Conservation (phyloP, 768 basidiomycete genomes). For the Mycena latifolia region DNA sequence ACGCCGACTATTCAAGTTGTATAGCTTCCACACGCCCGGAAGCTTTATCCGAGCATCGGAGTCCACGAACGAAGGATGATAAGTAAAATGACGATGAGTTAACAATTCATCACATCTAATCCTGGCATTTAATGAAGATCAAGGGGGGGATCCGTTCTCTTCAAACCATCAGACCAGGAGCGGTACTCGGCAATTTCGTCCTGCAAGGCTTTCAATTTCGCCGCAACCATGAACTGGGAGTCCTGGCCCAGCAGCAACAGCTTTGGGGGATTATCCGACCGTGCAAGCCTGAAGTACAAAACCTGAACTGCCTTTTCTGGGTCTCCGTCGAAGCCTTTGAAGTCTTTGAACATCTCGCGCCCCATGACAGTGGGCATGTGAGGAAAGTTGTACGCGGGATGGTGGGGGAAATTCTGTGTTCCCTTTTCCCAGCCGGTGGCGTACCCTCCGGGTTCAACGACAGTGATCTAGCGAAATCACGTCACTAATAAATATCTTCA, state of each 20-base stretch:
- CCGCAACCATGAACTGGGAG: background rate
- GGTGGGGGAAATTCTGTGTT: slow-evolving; percentile 1
- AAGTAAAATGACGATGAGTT: no score
- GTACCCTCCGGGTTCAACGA: background rate
- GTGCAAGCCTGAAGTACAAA: slow-evolving; percentile 1
- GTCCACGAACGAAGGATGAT: no score
- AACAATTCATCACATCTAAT: no score
- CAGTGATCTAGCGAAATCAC: background rate
- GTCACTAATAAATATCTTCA: no score
- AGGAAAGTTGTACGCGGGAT: slow-evolving; percentile 4
- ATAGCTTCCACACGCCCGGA: no score
- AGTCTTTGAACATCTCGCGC: slow-evolving; percentile 5
- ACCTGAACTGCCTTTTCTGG: slow-evolving; percentile 5
- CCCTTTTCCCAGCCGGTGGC: slow-evolving; percentile 3
- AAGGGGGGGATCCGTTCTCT: background rate
- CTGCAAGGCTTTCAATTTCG: slow-evolving; percentile 9
- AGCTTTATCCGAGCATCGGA: no score
- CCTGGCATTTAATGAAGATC: no score
- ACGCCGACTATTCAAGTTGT: no score
- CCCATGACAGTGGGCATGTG: slow-evolving; percentile 10
- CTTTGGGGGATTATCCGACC: background rate
- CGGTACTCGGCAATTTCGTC: slow-evolving; percentile 1
- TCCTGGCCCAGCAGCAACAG: background rate
- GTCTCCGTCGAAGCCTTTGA: slow-evolving; percentile 10
- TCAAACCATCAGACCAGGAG: background rate